Evolutionary conservation across 2,329 filamentous ascomycete genomes (phyloP), one percentile per base, ranked within the genome.

Genomic region (Paecilomyces dactylethromorphus): DNA sequence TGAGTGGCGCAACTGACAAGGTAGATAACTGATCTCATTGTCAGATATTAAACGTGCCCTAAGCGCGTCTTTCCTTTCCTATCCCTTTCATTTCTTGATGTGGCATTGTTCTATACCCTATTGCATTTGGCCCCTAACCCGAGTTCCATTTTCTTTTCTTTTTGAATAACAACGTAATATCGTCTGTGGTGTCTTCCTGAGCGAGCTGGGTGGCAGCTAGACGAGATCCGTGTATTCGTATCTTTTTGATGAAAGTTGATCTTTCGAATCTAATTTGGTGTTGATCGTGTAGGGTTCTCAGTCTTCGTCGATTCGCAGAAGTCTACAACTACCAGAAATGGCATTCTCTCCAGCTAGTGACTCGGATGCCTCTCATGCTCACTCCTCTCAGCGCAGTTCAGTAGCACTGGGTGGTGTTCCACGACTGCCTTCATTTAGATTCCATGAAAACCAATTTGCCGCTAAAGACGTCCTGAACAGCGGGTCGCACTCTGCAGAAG

Each of bases 1-100:
- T 80, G 73, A 80, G 82, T 71, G 84, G 84, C 63, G 85, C 87
- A 62, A 75, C 76, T 70, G 90, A 94, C 76, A 95, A 95, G 90
- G 90, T 92, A 89, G 91, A 91, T 87, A 78, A 81, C 83, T 86
- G 78, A 88, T 80, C 84, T 72, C 76, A 69, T 73, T 70, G 61
- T 68, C 56, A 65, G 64, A 64, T 62, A 65, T 59, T 56, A 56
- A 33, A 26, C 33, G 52, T 29, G 24, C 33, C 24, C 52, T 49
- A 32, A 21, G 29, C 35, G 33, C 22, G 13, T 54, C 49, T 31
- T 29, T 53, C 60, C 58, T 31, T 33, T 53, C 60, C 58, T 61
- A 60, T 56, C 59, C 54, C 51, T 22, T 50, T 54, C 58, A 56
- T 45, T 32, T 62, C 51, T 35, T 57, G 39, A 24, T 53, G 21